Evolutionary conservation across 208 protist genomes (phyloP).

Genomic region (Porcisia deanei): DNA sequence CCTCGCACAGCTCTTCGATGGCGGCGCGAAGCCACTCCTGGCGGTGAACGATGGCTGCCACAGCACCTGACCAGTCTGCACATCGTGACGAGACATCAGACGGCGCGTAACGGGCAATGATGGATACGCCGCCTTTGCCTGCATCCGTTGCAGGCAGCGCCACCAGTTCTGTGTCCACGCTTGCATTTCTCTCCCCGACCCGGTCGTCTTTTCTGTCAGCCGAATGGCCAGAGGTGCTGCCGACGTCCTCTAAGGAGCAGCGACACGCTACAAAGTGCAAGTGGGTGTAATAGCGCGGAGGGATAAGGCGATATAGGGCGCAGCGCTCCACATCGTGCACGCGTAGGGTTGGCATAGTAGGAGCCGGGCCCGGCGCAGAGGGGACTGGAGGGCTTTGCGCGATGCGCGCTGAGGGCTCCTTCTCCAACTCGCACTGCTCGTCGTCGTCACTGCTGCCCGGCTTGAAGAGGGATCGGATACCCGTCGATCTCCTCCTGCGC

Average conservation of each 20-base stretch:
- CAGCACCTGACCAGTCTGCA: constrained; percentile 26
- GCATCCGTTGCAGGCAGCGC: constrained; percentile 8
- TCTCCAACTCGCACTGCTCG: constrained; percentile 10
- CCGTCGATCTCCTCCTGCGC: background rate
- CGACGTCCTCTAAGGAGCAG: constrained; percentile 29
- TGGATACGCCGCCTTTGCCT: background rate
- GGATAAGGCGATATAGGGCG: constrained; percentile 32
- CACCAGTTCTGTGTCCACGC: constrained; percentile 15
- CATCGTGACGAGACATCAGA: constrained; percentile 29
- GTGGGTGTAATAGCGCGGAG: constrained; percentile 9
- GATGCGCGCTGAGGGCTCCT: background rate
- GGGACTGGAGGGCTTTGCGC: background rate
- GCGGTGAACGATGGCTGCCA: constrained; percentile 18
- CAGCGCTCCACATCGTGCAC: constrained; percentile 60
- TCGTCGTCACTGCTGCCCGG: constrained; percentile 21
- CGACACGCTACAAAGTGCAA: constrained; percentile 57
- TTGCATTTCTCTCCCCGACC: background rate
- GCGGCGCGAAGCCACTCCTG: constrained; percentile 25
- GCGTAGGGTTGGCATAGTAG: constrained; percentile 13
- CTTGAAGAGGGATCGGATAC: constrained; percentile 20
- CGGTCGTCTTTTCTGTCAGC: background rate
- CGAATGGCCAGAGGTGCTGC: constrained; percentile 1
- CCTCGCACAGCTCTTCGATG: constrained; percentile 45
- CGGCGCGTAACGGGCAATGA: constrained; percentile 27
- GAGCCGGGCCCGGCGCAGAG: background rate